Base-by-base conservation (phyloP, 495 filamentous ascomycete genomes). In the Cercophora scortea region DNA sequence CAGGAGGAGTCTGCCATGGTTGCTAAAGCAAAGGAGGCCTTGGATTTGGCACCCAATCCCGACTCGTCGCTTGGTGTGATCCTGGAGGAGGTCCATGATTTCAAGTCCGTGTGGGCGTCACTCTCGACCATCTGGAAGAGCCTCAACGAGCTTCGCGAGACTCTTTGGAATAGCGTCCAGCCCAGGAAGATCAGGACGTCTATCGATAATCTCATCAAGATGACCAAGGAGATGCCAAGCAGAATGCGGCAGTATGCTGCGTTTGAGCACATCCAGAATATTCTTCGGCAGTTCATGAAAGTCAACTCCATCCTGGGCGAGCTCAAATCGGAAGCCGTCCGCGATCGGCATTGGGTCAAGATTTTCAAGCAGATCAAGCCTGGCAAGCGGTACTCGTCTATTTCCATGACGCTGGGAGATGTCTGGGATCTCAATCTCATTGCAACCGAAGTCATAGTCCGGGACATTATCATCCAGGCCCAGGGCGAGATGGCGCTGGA, bases 141-240 rank as follows among this genome's bases (percentile, higher is more conserved):
- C 61, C 68, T 99, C 43, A 90, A 96, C 62, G 93, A 97, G 59
- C 84, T 97, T 32, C 82, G 88, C 12, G 94, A 97, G 56, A 86
- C 78, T 19, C 80, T 90, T 0, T 99, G 93, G 93, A 90, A 84
- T 34, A 95, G 86, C 63, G 85, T 97, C 2, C 87, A 96, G 60
- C 90, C 93, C 2, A 79, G 93, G 42, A 97, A 96, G 69, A 80
- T 97, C 53, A 80, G 94, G 32, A 80, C 87, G 52, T 85, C 88
- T 13, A 81, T 99, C 45, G 93, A 99, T 62, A 82, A 83, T 36
- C 77, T 97, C 32, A 88, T 96, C 63, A 95, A 95, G 71, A 93
- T 95, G 86, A 96, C 90, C 44, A 99, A 95, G 73, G 91, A 97
- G 53, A 99, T 99, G 93, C 93, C 93, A 0, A 95, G 89, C 67